Evolutionary conservation across 257 asterid species (phyloP).

Genomic region (Catharanthus roseus): DNA sequence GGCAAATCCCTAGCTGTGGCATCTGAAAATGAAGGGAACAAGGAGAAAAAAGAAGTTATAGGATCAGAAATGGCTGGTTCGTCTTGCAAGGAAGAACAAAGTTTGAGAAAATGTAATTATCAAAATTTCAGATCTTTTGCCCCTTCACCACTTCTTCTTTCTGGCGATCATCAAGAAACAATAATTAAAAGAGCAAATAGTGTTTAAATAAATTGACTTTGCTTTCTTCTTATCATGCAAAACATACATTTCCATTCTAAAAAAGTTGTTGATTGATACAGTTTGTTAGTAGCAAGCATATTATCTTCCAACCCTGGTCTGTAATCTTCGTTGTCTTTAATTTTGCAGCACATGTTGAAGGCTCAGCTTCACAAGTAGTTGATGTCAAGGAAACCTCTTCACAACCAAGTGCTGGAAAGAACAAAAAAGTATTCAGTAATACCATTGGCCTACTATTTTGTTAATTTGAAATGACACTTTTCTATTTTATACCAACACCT

Average conservation of each 20-base stretch:
- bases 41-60: constrained; percentile 21
- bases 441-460: constrained; percentile 15
- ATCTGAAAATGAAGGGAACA: constrained; percentile 19
- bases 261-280: not conserved
- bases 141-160: not conserved
- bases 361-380: constrained; percentile 25
- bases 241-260: not conserved
- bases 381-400: constrained; percentile 32
- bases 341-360: constrained; percentile 36
- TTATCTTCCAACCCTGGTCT: not conserved
- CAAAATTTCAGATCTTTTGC: not conserved
- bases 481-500: not conserved
- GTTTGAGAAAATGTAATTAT: constrained; percentile 23
- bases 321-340: not conserved
- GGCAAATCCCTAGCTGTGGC: constrained; percentile 14
- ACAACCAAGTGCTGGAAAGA: constrained; percentile 40
- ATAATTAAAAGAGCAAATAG: not conserved
- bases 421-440: constrained; percentile 44
- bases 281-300: not conserved
- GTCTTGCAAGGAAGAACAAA: constrained; percentile 2
- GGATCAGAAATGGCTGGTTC: constrained; percentile 8
- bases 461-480: constrained; percentile 3
- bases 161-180: not conserved
- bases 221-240: not conserved
- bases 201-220: too few relatives aligned